Base-by-base conservation (phyloP, 257 asterid species). In the Petrea volubilis region DNA sequence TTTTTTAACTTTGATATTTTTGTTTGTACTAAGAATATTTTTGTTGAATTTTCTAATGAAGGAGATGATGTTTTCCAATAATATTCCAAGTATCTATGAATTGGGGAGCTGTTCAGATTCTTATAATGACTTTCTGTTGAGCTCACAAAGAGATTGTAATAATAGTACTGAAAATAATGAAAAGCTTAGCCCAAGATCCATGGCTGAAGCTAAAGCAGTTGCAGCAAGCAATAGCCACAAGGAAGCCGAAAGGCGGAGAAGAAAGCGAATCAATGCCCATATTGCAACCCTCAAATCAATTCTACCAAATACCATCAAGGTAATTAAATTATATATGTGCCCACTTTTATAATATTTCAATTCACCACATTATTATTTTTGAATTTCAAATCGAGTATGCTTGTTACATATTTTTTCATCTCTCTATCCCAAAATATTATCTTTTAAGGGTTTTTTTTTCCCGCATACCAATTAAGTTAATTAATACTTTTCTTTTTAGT, bases 191-290 rank as follows among this genome's bases (percentile, higher is more conserved):
- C 81, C 92, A 14, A 70, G 67, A 60, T 83, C 96, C 69, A 77
- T 77, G 84, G 94, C 95, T 4, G 98, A 92, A 46, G 92, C 94
- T 1, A 86, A 86, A 75, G 92, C 90, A 40, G 74, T 43, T 17
- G 97, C 98, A 7, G 93, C 95, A 10, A 93, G 85, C 74, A 86
- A 79, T 29, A 93, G 85, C 68, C 98, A 93, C 71, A 90, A 92
- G 61, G 98, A 93, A 77, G 98, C 98, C 31, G 98, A 93, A 51
- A 83, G 96, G 28, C 83, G 97, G 5, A 77, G 98, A 44, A 78
- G 98, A 57, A 93, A 86, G 74, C 75, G 98, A 58, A 93, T 93
- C 77, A 93, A 90, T n/a, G 95, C 78, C 70, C 98, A 90, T 73
- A 89, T 93, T 71, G 96, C 92, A 74, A 93, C 98, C 56, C 96